These are phyloP conservation scores for Komagataella pastoris DNA, from an alignment of 805 yeast genomes.

Conservation along the genomic window DNA sequence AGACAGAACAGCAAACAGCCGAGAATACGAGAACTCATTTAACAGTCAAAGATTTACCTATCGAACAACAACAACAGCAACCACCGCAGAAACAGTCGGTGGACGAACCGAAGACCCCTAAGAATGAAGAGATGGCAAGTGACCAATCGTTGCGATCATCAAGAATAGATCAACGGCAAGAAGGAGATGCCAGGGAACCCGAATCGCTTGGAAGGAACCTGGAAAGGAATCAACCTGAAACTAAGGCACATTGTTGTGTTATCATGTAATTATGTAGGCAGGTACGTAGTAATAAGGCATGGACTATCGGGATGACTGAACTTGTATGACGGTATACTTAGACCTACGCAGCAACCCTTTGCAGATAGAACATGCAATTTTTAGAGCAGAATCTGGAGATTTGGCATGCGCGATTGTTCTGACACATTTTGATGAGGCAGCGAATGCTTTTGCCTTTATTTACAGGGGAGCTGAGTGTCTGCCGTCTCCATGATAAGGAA, in stretches of 20 bases:
- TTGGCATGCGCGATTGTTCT: not conserved
- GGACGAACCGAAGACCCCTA: not conserved
- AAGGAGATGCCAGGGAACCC: not conserved
- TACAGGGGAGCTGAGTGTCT: not conserved
- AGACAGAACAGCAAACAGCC: not conserved
- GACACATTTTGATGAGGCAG: not conserved
- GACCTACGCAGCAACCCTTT: not conserved
- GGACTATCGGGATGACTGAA: not conserved
- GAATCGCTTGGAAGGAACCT: not conserved
- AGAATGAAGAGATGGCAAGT: not conserved
- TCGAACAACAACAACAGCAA: not conserved
- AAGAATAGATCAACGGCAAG: not conserved
- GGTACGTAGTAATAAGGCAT: not conserved
- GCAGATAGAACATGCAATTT: not conserved
- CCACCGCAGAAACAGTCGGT: not conserved
- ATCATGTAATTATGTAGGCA: not conserved
- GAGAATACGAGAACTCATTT: not conserved
- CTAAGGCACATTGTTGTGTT: not conserved
- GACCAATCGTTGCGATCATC: not conserved
- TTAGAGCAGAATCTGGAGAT: not conserved
- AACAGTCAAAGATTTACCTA: not conserved
- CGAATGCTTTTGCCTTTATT: not conserved
- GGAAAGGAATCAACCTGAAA: not conserved
- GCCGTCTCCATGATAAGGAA: not conserved
- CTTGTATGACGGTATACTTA: too few species aligned